Evolutionary conservation across 768 basidiomycete genomes (phyloP).

Genomic region (Pleurotus citrinopileatus): DNA sequence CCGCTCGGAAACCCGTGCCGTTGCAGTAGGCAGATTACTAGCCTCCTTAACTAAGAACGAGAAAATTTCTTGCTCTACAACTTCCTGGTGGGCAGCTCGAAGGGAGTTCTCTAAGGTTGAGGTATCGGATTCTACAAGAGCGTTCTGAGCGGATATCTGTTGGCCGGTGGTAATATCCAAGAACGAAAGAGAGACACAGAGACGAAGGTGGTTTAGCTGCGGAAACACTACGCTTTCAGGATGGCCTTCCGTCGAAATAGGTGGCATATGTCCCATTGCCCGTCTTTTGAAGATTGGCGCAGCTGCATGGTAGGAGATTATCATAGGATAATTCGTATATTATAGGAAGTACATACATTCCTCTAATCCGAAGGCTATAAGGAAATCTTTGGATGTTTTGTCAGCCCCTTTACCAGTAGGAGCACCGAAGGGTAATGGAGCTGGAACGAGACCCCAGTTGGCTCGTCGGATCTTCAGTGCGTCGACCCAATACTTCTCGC

Average conservation of each 20-base stretch:
- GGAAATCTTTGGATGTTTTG: constrained; percentile 77
- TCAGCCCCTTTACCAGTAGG: constrained; percentile 75
- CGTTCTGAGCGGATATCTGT: constrained; percentile 34
- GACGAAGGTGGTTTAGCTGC: constrained; percentile 57
- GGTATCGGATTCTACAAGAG: constrained; percentile 25
- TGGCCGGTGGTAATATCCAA: constrained; percentile 28
- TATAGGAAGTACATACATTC: constrained; percentile 54
- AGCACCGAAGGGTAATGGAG: constrained; percentile 71
- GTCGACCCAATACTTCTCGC: constrained; percentile 80
- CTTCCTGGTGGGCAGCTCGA: constrained; percentile 61
- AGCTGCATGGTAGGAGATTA: constrained; percentile 38
- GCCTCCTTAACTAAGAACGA: constrained; percentile 71
- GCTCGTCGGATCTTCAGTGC: constrained; percentile 72
- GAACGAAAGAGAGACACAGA: constrained; percentile 55
- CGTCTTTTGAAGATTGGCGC: constrained; percentile 58
- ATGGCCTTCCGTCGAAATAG: constrained; percentile 37
- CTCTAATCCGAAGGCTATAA: constrained; percentile 78
- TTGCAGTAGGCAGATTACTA: constrained; percentile 70
- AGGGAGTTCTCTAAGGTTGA: constrained; percentile 49
- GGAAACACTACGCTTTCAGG: constrained; percentile 50
- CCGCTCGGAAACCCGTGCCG: constrained; percentile 76
- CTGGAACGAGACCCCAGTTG: constrained; percentile 81
- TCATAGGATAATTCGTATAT: constrained; percentile 6
- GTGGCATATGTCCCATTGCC: constrained; percentile 69
- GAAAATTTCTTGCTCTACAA: constrained; percentile 82